Evolutionary conservation across 495 filamentous ascomycete species (phyloP).

Genomic region (Aspergillus homomorphus): DNA sequence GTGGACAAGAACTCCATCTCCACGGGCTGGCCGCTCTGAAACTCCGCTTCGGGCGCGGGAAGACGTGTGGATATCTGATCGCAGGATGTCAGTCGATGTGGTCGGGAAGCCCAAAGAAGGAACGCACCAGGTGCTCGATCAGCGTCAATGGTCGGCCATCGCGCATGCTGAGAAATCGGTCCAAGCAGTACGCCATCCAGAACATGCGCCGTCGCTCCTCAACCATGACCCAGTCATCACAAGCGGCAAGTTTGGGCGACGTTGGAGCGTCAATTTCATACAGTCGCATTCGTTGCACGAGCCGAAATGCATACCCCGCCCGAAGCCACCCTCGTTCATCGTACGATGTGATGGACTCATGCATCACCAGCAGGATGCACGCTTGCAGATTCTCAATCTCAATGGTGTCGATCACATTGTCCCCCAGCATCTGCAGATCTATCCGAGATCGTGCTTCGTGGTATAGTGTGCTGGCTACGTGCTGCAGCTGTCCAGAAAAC

Average conservation of each 20-base stretch:
- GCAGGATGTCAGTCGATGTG: not conserved
- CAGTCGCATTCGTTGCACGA: constrained; percentile 45
- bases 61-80: constrained; percentile 23
- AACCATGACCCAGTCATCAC: constrained; percentile 17
- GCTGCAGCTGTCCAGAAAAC: constrained; percentile 22
- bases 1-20: constrained; percentile 44
- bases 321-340: constrained; percentile 49
- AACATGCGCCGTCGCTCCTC: constrained; percentile 52
- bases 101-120: not conserved
- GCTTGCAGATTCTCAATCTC: constrained; percentile 41
- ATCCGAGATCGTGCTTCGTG: constrained; percentile 19
- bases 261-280: not conserved
- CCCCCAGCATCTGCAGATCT: constrained; percentile 12
- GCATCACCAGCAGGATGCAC: constrained; percentile 48
- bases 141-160: constrained; percentile 46
- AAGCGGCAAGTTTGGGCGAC: not conserved
- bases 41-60: constrained; percentile 40
- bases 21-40: constrained; percentile 44
- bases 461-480: constrained; percentile 23
- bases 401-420: constrained; percentile 2
- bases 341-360: constrained; percentile 44
- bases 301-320: constrained; percentile 49
- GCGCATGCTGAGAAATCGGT: constrained; percentile 47
- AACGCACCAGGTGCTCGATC: constrained; percentile 49
- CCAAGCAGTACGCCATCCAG: constrained; percentile 54